These are phyloP conservation scores for Coleophoma crateriformis DNA, from an alignment of 2,329 filamentous ascomycete species.

Conservation along the genomic window DNA sequence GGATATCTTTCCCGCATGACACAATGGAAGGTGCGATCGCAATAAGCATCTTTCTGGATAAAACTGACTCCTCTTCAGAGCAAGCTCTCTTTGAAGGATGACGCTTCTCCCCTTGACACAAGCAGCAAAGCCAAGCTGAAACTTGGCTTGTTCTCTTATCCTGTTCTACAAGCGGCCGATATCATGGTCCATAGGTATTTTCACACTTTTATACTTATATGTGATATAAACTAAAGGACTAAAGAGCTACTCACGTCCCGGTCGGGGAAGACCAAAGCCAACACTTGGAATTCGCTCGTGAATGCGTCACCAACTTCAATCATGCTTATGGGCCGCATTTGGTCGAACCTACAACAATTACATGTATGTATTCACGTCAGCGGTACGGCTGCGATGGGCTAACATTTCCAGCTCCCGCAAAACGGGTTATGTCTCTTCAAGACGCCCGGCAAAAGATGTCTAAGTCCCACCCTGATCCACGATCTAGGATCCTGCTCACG, in stretches of 20 bases:
- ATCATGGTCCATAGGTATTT: conserved; percentile 74
- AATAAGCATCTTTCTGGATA: background rate
- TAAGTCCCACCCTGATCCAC: conserved; percentile 70
- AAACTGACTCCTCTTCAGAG: conserved; percentile 42
- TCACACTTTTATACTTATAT: background rate
- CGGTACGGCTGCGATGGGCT: background rate
- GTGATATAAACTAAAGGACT: conserved; percentile 3
- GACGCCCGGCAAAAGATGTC: conserved; percentile 86
- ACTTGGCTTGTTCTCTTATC: conserved; percentile 91
- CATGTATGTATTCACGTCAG: conserved; percentile 45
- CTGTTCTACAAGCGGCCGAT: conserved; percentile 91
- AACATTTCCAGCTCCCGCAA: conserved; percentile 45
- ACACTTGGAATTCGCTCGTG: conserved; percentile 87
- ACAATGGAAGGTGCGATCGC: conserved; percentile 78
- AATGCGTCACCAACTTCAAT: conserved; percentile 86
- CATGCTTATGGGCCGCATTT: conserved; percentile 61
- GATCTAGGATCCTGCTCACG: conserved; percentile 78
- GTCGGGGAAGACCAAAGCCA: conserved; percentile 95
- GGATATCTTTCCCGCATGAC: conserved; percentile 98
- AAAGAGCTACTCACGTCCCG: conserved; percentile 83
- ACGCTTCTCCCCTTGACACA: conserved; percentile 52
- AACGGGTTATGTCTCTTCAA: conserved; percentile 84
- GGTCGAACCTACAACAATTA: conserved; percentile 61
- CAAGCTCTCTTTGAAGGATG: conserved; percentile 62
- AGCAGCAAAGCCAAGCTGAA: conserved; percentile 62